Percentiles rank a stretch among this genome's conserved stretches.
Conservation (phyloP, 768 basidiomycete species). For the Hygrocybe punicea region DNA sequence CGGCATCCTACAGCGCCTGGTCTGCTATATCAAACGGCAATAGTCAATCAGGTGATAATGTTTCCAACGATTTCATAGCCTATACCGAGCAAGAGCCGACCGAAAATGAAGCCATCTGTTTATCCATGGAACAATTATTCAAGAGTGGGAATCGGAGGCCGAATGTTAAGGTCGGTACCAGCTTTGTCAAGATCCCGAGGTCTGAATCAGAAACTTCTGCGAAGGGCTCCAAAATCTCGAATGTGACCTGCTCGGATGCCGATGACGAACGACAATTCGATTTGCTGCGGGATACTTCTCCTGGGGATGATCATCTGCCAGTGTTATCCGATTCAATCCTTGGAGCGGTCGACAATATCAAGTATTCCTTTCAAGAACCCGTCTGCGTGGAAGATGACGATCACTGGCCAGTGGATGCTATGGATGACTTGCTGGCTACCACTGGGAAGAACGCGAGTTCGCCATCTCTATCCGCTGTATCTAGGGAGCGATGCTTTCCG, state of each 20-base stretch:
- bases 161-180: constrained; percentile 45
- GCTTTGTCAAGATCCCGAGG: background rate
- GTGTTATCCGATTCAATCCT: too few relatives aligned
- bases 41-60: constrained; percentile 13
- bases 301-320: too few relatives aligned
- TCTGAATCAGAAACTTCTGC: background rate
- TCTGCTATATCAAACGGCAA: constrained; percentile 29
- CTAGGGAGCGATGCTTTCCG: too few relatives aligned
- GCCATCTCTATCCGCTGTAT: too few relatives aligned
- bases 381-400: too few relatives aligned
- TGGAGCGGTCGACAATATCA: too few relatives aligned
- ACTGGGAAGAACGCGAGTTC: too few relatives aligned
- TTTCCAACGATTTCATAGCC: background rate
- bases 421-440: too few relatives aligned
- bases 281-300: background rate
- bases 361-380: too few relatives aligned
- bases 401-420: too few relatives aligned
- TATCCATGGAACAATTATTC: constrained; percentile 46
- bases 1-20: constrained; percentile 22
- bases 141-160: constrained; percentile 39
- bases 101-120: constrained; percentile 38
- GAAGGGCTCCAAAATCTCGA: background rate
- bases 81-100: constrained; percentile 16
- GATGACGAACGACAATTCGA: background rate
- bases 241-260: background rate